Percentiles rank a stretch among this genome's conserved stretches.
phyloP scores from a whole-genome alignment of 371 early-diverging fungal species.

The Circinella umbellata region DNA sequence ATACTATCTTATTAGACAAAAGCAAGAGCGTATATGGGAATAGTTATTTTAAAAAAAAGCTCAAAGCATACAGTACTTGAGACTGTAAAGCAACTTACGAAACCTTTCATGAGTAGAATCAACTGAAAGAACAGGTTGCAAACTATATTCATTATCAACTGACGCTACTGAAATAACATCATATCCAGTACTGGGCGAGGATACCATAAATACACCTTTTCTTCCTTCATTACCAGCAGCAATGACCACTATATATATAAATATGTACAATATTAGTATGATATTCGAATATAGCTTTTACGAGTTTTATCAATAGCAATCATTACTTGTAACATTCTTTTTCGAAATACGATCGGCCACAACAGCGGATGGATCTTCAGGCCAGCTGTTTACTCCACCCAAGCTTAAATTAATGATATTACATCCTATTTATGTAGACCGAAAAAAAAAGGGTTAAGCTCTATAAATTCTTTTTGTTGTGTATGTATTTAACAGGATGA shows the following conservation, averaged over 20 bases:
- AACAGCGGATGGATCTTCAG: slow-evolving; percentile 55
- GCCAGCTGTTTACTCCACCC: slow-evolving; percentile 68
- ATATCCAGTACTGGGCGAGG: slow-evolving; percentile 58
- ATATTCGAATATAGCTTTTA: too few relatives aligned
- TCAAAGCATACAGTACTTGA: too few relatives aligned
- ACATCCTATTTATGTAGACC: slow-evolving; percentile 29
- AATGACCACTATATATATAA: slow-evolving; percentile 45
- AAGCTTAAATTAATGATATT: slow-evolving; percentile 77
- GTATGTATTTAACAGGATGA: too few relatives aligned
- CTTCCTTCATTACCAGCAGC: slow-evolving; percentile 72
- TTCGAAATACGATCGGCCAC: slow-evolving; percentile 54
- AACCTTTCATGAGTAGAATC: slow-evolving; percentile 19
- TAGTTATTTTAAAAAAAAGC: too few relatives aligned
- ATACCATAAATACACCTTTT: slow-evolving; percentile 55
- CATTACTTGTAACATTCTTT: slow-evolving; percentile 37
- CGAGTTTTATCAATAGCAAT: too few relatives aligned
- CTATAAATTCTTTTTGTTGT: not conserved
- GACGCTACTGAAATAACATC: slow-evolving; percentile 67
- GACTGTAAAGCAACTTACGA: slow-evolving; percentile 19
- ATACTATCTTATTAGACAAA: not conserved
- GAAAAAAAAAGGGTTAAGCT: not conserved
- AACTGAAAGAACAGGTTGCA: slow-evolving; percentile 23
- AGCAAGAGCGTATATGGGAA: not conserved
- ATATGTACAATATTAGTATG: not conserved
- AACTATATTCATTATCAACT: slow-evolving; percentile 52